Conservation (phyloP, 768 basidiomycete species). For the Gloeophyllum trabeum region DNA sequence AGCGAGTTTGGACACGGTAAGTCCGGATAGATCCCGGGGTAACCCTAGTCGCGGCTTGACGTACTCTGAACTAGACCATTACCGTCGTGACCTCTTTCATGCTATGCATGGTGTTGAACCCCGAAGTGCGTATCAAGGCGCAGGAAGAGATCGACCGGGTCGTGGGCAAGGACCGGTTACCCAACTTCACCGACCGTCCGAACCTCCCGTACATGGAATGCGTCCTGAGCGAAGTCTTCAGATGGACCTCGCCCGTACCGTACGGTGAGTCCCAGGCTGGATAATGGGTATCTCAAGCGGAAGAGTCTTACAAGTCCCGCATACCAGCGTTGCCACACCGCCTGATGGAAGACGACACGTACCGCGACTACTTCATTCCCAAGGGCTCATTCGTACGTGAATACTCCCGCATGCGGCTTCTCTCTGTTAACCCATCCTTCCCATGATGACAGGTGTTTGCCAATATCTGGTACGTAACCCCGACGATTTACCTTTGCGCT, state of each 20-base stretch:
- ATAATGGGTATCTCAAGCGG: background rate
- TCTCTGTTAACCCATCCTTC: background rate
- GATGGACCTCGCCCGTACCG: conserved; percentile 5
- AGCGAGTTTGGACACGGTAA: background rate
- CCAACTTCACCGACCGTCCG: conserved; percentile 3
- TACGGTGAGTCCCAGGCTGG: background rate
- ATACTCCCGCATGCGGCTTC: background rate
- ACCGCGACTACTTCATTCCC: conserved; percentile 1
- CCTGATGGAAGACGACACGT: conserved; percentile 1
- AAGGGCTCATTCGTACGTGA: conserved; percentile 2
- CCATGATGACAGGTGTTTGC: conserved; percentile 8
- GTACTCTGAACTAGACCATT: background rate
- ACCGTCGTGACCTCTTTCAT: conserved; percentile 1
- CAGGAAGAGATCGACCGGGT: conserved; percentile 6
- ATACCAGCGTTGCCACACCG: conserved; percentile 3
- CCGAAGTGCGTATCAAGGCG: conserved; percentile 5
- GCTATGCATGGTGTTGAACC: conserved; percentile 6
- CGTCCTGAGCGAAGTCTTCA: conserved; percentile 6
- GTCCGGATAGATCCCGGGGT: no score
- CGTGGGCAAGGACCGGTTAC: conserved; percentile 2
- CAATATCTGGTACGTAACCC: conserved; percentile 17
- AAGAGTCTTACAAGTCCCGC: background rate
- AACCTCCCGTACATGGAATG: conserved; percentile 7
- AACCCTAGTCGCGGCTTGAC: background rate
- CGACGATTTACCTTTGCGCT: background rate